phyloP scores from a whole-genome alignment of 768 basidiomycete genomes.

The Guyanaporus albipodus region DNA sequence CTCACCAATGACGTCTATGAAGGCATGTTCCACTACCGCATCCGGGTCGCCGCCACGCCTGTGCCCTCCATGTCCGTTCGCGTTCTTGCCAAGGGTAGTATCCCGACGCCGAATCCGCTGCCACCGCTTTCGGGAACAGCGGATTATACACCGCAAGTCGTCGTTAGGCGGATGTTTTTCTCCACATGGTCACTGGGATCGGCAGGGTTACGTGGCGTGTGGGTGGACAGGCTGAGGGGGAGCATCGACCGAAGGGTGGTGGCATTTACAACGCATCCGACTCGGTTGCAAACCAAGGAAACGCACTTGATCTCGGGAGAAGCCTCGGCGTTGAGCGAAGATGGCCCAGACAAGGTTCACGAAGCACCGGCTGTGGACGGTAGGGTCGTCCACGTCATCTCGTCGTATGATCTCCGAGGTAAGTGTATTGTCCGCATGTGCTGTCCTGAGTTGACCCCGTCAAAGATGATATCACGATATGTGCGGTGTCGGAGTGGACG shows the following conservation, averaged over 20 bases:
- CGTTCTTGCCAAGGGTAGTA: conserved; percentile 29
- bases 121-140: not conserved
- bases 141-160: not conserved
- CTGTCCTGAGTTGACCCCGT: not conserved
- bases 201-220: conserved; percentile 21
- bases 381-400: conserved; percentile 12
- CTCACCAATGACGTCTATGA: conserved; percentile 41
- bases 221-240: conserved; percentile 19
- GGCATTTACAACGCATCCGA: conserved; percentile 20
- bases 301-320: not conserved
- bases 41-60: conserved; percentile 29
- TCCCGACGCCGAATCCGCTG: not conserved
- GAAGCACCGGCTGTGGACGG: conserved; percentile 9
- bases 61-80: conserved; percentile 37
- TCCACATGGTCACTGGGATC: conserved; percentile 17
- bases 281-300: not conserved
- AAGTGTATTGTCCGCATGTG: not conserved
- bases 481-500: conserved; percentile 43
- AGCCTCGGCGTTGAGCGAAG: not conserved
- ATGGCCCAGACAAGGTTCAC: not conserved
- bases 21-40: conserved; percentile 48
- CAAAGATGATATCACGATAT: conserved; percentile 45
- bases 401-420: conserved; percentile 32
- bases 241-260: conserved; percentile 19
- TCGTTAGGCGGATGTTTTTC: conserved; percentile 9